Evolutionary conservation across 2,329 filamentous ascomycete genomes (phyloP).

Genomic region (Blastomyces silverae): DNA sequence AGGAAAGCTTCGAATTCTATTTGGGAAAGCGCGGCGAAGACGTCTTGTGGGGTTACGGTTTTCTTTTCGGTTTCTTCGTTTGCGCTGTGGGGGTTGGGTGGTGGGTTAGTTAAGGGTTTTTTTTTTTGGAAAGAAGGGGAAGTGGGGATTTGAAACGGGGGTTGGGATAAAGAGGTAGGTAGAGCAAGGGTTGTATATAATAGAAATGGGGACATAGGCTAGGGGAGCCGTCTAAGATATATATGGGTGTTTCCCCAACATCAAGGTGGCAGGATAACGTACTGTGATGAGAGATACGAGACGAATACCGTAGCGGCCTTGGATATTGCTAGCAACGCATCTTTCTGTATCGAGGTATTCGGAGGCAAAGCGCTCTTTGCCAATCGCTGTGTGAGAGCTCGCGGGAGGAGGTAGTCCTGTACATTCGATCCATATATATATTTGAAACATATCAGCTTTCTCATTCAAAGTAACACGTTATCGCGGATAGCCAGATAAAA

Average conservation of each 20-base stretch:
- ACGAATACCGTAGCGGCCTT: constrained; percentile 63
- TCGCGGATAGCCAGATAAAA: neutral
- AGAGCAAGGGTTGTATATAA: neutral
- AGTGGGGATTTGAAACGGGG: neutral
- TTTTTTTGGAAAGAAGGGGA: neutral
- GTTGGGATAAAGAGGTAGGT: neutral
- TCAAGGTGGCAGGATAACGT: constrained; percentile 26
- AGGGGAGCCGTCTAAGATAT: neutral
- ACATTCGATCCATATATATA: neutral
- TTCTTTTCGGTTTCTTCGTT: constrained; percentile 58
- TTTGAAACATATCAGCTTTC: neutral
- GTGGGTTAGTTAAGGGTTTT: constrained; percentile 15
- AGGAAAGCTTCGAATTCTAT: constrained; percentile 57
- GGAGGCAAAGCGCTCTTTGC: constrained; percentile 58
- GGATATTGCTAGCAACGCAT: constrained; percentile 57
- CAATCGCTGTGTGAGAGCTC: constrained; percentile 55
- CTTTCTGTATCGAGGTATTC: constrained; percentile 60
- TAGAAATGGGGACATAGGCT: neutral
- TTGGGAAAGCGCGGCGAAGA: constrained; percentile 54
- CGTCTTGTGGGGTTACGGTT: constrained; percentile 55
- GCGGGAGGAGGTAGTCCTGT: constrained; percentile 57
- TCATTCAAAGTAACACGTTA: neutral
- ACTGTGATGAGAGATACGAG: constrained; percentile 56
- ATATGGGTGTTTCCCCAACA: neutral
- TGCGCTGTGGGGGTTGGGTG: constrained; percentile 40